Evolutionary conservation across 352 stramenopile species (phyloP).

Genomic region (Pythium sp.): DNA sequence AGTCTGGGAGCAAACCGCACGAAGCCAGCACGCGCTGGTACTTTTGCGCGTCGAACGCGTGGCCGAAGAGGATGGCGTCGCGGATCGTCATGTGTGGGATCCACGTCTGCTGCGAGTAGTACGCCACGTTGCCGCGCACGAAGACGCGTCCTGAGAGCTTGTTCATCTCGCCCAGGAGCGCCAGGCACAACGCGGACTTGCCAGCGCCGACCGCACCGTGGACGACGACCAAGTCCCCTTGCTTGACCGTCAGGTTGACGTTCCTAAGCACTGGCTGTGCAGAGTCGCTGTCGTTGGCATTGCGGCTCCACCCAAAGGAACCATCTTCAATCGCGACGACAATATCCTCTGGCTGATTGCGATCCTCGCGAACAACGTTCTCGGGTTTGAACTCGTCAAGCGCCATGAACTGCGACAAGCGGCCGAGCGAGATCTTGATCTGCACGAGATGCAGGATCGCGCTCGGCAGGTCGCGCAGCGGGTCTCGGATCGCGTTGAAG

Average conservation of each 20-base stretch:
- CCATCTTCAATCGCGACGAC: not conserved
- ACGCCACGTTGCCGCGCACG: not conserved
- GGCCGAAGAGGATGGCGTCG: constrained; percentile 4
- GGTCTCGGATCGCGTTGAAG: constrained; percentile 41
- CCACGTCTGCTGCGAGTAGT: constrained; percentile 3
- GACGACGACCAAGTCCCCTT: not conserved
- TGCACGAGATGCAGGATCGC: constrained; percentile 37
- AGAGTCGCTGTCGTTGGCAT: not conserved
- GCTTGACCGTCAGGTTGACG: not conserved
- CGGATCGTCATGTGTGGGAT: constrained; percentile 3
- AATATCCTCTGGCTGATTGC: not conserved
- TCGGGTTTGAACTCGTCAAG: not conserved
- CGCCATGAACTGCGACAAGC: constrained; percentile 34
- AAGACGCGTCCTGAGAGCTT: constrained; percentile 1
- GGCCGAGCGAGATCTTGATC: constrained; percentile 31
- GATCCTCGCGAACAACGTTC: not conserved
- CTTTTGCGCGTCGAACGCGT: not conserved
- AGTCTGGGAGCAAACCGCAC: not conserved
- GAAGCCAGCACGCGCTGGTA: not conserved
- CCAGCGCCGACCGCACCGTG: constrained; percentile 1
- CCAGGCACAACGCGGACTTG: not conserved
- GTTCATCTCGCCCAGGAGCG: not conserved
- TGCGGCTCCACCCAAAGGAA: not conserved
- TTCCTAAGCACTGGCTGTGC: not conserved
- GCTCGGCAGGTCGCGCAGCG: constrained; percentile 29